A percentile compares a stretch with the other conserved stretches of the same genome.
Conservation (phyloP, 176 grass and related monocot genomes). For the Tillandsia fasciculata region DNA sequence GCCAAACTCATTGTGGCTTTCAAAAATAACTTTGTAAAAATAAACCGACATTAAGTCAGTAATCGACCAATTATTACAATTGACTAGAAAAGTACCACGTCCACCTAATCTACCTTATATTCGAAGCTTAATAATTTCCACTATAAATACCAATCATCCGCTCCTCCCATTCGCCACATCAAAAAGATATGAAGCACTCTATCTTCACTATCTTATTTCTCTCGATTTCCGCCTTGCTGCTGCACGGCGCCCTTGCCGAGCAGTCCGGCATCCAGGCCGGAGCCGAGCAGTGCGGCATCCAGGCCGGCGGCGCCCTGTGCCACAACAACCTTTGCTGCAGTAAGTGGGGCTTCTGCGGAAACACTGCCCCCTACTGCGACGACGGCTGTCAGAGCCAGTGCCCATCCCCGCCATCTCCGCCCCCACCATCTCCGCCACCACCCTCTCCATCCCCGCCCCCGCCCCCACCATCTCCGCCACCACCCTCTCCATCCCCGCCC, state of each 20-base stretch:
- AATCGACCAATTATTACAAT: too few relatives aligned
- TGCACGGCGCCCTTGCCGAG: neutral
- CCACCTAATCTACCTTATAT: too few relatives aligned
- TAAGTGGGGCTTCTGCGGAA: constrained; percentile 28
- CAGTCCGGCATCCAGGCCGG: neutral
- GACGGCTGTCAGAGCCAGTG: constrained; percentile 30
- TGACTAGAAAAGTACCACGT: too few relatives aligned
- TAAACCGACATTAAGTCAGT: too few relatives aligned
- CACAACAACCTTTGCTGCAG: constrained; percentile 40
- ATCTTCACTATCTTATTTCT: neutral
- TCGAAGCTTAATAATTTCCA: too few relatives aligned
- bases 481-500: too few relatives aligned
- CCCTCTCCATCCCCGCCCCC: too few relatives aligned
- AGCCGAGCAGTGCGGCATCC: constrained; percentile 17
- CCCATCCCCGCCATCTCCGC: too few relatives aligned
- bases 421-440: too few relatives aligned
- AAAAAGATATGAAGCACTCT: neutral
- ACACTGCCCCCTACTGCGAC: constrained; percentile 16
- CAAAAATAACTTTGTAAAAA: too few relatives aligned
- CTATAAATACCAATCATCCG: neutral
- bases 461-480: too few relatives aligned
- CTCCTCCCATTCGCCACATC: neutral
- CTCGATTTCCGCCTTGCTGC: neutral
- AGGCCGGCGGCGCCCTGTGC: constrained; percentile 32
- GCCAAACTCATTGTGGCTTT: too few relatives aligned